These are phyloP conservation scores for Coffea eugenioides DNA, from an alignment of 257 asterid species.

Conservation along the genomic window DNA sequence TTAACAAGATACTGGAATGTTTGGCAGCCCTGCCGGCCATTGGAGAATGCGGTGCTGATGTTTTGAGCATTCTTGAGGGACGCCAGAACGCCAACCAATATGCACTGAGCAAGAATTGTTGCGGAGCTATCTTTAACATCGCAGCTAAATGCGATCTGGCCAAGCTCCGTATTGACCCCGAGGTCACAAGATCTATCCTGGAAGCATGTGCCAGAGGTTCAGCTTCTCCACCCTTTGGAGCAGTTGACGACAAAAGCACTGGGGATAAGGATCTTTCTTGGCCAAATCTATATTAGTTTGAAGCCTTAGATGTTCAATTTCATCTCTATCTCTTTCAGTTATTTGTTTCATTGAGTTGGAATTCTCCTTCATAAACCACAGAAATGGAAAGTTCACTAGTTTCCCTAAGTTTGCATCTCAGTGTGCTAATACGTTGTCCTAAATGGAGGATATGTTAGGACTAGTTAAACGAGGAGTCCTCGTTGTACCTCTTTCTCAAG, in stretches of 20 bases:
- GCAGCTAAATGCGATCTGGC: not conserved
- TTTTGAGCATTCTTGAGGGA: not conserved
- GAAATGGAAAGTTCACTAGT: not conserved
- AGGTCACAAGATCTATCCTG: not conserved
- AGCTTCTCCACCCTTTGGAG: not conserved
- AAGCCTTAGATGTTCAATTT: not conserved
- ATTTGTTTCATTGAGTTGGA: no score
- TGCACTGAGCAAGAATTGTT: not conserved
- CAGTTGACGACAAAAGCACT: not conserved
- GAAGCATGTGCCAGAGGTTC: slow-evolving; percentile 1
- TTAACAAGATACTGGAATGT: not conserved
- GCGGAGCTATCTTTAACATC: not conserved
- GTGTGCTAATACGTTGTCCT: no score
- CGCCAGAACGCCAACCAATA: not conserved
- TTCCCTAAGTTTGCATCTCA: no score
- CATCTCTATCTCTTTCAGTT: no score
- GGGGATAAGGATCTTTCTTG: not conserved
- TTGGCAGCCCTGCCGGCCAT: not conserved
- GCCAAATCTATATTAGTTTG: not conserved
- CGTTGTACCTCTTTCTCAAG: no score
- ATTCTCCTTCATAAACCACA: not conserved
- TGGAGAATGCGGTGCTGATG: not conserved
- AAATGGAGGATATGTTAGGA: no score
- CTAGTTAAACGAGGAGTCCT: no score
- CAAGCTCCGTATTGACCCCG: not conserved